These are phyloP conservation scores for Simplicillium sp. DNA, from an alignment of 2,329 filamentous ascomycete species.

Conservation along the genomic window DNA sequence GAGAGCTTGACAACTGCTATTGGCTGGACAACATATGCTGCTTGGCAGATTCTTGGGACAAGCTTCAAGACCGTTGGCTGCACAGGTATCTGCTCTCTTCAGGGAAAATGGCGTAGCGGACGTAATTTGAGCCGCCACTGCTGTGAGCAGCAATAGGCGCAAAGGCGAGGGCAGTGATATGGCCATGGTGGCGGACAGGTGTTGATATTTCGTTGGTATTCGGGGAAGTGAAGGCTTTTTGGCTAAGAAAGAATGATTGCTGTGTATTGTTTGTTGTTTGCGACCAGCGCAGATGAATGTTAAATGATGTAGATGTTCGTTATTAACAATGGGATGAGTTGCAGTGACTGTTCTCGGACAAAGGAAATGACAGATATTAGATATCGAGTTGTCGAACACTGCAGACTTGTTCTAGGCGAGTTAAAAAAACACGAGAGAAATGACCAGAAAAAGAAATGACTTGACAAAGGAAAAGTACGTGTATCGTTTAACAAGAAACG, in stretches of 20 bases:
- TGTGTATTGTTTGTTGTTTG: not conserved
- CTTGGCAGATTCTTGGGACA: constrained; percentile 49
- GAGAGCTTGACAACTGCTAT: constrained; percentile 47
- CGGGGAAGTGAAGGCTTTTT: not conserved
- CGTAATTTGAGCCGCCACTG: constrained; percentile 4
- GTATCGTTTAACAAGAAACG: not conserved
- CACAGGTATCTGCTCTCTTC: constrained; percentile 40
- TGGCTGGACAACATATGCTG: constrained; percentile 56
- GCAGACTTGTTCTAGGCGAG: not conserved
- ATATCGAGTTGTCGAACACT: not conserved
- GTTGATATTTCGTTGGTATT: not conserved
- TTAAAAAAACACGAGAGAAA: too few relatives aligned
- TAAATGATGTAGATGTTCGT: not conserved
- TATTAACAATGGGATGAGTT: not conserved
- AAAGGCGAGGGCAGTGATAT: constrained; percentile 1
- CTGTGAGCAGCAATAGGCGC: constrained; percentile 21
- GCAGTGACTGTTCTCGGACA: not conserved
- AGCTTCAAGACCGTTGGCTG: constrained; percentile 34
- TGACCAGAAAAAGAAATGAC: too few relatives aligned
- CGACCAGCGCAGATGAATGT: not conserved
- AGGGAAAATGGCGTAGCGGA: constrained; percentile 27
- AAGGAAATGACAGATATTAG: constrained; percentile 1
- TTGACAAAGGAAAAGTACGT: not conserved
- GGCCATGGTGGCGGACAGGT: not conserved
- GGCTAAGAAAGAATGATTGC: not conserved